These are phyloP conservation scores for Diaporthe destruens DNA, from an alignment of 2,329 filamentous ascomycete genomes.

Conservation along the genomic window DNA sequence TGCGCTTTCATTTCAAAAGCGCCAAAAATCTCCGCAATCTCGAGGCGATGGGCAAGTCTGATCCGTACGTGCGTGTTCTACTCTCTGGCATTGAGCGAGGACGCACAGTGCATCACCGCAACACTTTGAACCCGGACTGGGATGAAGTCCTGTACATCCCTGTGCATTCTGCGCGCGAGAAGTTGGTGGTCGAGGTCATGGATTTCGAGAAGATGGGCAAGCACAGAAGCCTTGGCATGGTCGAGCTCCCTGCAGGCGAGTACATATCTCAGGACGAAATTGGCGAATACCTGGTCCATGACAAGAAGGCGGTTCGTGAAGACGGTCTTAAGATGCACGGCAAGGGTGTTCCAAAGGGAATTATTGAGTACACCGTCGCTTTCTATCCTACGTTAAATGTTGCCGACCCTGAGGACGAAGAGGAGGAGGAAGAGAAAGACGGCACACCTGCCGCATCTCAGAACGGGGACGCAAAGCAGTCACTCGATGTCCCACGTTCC, in stretches of 20 bases:
- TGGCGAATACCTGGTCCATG: conserved; percentile 84
- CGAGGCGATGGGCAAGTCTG: conserved; percentile 95
- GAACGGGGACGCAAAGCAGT: conserved; percentile 44
- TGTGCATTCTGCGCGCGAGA: conserved; percentile 86
- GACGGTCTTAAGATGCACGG: conserved; percentile 81
- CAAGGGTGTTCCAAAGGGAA: conserved; percentile 81
- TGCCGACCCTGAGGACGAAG: conserved; percentile 89
- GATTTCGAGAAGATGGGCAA: conserved; percentile 93
- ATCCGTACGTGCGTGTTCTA: conserved; percentile 90
- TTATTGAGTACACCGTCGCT: conserved; percentile 82
- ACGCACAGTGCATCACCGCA: conserved; percentile 94
- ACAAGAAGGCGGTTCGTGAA: conserved; percentile 76
- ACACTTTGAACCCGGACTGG: conserved; percentile 95
- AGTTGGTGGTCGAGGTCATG: conserved; percentile 92
- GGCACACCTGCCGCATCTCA: conserved; percentile 42
- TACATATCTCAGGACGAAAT: conserved; percentile 82
- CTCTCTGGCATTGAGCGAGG: conserved; percentile 92
- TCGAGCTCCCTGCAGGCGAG: conserved; percentile 82
- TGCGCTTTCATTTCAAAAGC: conserved; percentile 91
- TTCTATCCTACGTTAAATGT: conserved; percentile 94
- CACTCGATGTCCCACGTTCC: conserved; percentile 52
- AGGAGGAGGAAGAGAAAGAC: conserved; percentile 59
- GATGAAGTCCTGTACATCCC: conserved; percentile 96
- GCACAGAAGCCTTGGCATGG: conserved; percentile 85
- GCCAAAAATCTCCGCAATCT: conserved; percentile 89